Base-by-base conservation (phyloP, 1,284 basidiomycete genomes). In the Apiotrichum mycotoxinovorans region DNA sequence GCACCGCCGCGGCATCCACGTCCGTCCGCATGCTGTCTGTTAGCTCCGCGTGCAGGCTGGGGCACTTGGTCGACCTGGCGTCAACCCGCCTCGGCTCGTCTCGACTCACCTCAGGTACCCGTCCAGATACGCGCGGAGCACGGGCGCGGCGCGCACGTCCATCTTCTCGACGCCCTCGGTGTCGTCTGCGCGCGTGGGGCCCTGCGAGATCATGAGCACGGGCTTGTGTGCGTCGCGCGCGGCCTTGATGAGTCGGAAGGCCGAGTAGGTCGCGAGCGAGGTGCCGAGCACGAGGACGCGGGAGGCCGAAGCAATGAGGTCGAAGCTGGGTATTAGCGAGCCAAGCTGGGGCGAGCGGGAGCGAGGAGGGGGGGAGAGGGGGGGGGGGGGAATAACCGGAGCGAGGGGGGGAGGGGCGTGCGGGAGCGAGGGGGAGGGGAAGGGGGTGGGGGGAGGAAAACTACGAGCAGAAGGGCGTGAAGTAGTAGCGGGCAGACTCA, bases 201-300 rank as follows among this genome's bases (percentile, higher is more conserved):
- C 93, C 17, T 91, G 77, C 60, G 94, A 94, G 45, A 96, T 78
- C 59, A 93, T 80, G 52, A 93, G 77, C 4, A 91, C 85, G 0
- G 85, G 86, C 72, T 92, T 94, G 26, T 81, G 79, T 14, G 84
- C 78, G 56, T 89, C 84, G 12, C 87, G 71, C 1, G 92, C 90
- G 63, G 85, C 86, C 71, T 87, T 91, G 50, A 94, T 79, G n/a
- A 95, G 77, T 62, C 91, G 81, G 75, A 87, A 95, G 1, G 91
- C 91, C 10, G 89, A 92, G 75, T 89, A 95, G 0, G 93, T 96
- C 2, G 93, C 91, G 15, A 96, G 82, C 0, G 89, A 91, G 0
- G 91, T 92, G 33, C 93, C 92, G 38, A 95, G 77, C 44, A 94
- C 78, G 52, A 96, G 83, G 1, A 96, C 74, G 48, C 84, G 81